Evolutionary conservation across 768 basidiomycete species (phyloP).

Genomic region (Leucosporidium yakuticum): DNA sequence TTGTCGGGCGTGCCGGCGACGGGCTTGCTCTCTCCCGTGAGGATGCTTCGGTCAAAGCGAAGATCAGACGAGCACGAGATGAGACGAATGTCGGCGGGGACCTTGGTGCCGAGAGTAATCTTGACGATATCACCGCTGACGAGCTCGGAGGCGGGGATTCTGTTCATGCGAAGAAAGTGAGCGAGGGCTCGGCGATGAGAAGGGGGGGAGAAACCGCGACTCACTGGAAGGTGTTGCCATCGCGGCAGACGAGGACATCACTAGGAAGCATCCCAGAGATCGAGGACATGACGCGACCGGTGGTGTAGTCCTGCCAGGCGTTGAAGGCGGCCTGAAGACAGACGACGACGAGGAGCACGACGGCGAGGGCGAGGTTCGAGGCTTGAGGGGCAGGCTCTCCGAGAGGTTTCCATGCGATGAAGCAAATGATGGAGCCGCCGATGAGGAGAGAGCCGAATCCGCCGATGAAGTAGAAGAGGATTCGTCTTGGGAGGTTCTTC

Average conservation of each 20-base stretch:
- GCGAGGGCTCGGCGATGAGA: not conserved
- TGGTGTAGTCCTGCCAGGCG: constrained; percentile 51
- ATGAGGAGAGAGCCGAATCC: constrained; percentile 58
- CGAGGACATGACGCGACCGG: constrained; percentile 56
- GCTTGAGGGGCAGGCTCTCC: constrained; percentile 53
- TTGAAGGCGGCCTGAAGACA: constrained; percentile 37
- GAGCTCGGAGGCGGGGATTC: not conserved
- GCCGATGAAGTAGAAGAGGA: constrained; percentile 54
- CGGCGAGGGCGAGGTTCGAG: constrained; percentile 58
- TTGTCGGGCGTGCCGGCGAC: constrained; percentile 45
- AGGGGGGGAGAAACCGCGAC: not conserved
- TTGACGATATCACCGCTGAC: constrained; percentile 16
- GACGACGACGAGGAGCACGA: constrained; percentile 52
- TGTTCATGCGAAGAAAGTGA: not conserved
- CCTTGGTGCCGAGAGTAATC: constrained; percentile 34
- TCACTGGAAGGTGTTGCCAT: constrained; percentile 25
- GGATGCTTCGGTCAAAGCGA: constrained; percentile 58
- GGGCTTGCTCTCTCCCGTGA: constrained; percentile 56
- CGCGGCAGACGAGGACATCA: constrained; percentile 41
- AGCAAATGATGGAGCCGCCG: constrained; percentile 55
- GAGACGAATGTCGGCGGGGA: constrained; percentile 47
- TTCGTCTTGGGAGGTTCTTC: constrained; percentile 48
- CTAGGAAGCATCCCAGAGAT: constrained; percentile 47
- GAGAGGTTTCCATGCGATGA: constrained; percentile 57
- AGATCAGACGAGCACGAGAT: constrained; percentile 54